A percentile compares a stretch with the other conserved stretches of the same genome.
Conservation (phyloP, 78 protist genomes). For the Emiliania huxleyi region DNA sequence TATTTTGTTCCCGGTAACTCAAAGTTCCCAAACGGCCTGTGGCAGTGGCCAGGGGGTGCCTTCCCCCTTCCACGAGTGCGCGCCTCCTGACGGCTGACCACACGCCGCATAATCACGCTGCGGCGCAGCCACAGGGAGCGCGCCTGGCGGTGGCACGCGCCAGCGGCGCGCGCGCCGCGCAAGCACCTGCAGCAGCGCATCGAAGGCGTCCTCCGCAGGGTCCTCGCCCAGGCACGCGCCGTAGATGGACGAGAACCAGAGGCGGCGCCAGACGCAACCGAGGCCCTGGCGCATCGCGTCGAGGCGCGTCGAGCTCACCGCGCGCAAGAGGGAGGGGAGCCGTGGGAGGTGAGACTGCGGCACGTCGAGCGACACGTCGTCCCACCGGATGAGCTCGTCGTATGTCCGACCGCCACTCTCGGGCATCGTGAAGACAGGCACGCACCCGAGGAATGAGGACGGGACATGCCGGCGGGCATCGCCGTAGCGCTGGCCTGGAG, state of each 20-base stretch:
- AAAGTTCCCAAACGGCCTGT: no score
- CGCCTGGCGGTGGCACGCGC: no score
- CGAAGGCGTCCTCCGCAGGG: background rate
- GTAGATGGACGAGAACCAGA: background rate
- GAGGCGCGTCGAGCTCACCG: no score
- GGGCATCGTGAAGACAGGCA: background rate
- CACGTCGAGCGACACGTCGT: background rate
- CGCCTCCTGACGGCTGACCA: no score
- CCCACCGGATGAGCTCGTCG: background rate
- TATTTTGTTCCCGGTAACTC: no score
- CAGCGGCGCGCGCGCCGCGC: no score
- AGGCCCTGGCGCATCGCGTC: background rate
- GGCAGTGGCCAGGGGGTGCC: no score
- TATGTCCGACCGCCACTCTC: background rate
- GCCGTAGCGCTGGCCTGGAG: conserved; percentile 6
- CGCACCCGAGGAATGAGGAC: background rate
- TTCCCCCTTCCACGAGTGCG: no score
- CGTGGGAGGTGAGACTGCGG: background rate
- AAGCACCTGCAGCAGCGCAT: background rate
- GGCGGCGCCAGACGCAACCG: background rate
- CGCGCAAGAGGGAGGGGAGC: background rate
- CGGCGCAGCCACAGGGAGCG: no score
- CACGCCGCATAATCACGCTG: no score
- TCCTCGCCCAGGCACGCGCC: background rate
- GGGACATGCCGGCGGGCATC: background rate